These are phyloP conservation scores for Coniochaeta pulveracea DNA, from an alignment of 2,329 filamentous ascomycete genomes.

Conservation along the genomic window DNA sequence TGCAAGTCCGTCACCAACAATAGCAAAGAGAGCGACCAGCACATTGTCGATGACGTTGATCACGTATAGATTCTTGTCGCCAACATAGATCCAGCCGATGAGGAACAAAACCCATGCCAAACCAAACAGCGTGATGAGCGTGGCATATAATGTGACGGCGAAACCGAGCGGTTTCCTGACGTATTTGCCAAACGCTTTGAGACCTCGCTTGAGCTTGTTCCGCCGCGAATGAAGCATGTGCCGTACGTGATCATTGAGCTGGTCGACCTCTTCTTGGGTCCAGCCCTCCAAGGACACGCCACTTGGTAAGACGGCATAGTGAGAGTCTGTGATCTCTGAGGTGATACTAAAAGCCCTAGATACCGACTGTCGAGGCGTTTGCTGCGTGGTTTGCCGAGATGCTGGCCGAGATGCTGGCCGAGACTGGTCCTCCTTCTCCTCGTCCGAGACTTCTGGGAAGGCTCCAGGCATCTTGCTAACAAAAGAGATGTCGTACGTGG, in stretches of 20 bases:
- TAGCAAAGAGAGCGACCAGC: constrained; percentile 57
- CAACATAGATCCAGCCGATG: constrained; percentile 82
- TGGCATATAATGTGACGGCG: constrained; percentile 73
- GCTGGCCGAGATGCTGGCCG: constrained; percentile 12
- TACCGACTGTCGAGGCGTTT: too few species aligned
- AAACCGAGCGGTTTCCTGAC: constrained; percentile 67
- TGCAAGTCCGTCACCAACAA: constrained; percentile 59
- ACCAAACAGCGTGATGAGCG: constrained; percentile 73
- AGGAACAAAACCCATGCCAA: constrained; percentile 85
- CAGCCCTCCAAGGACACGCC: constrained; percentile 63
- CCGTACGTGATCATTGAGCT: constrained; percentile 75
- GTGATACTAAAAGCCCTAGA: constrained; percentile 44
- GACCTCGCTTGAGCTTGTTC: constrained; percentile 65
- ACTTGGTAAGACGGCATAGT: constrained; percentile 71
- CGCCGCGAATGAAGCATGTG: constrained; percentile 79
- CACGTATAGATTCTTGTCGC: constrained; percentile 55
- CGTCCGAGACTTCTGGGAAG: constrained; percentile 12
- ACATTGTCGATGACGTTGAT: constrained; percentile 63
- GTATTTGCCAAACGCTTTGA: constrained; percentile 76
- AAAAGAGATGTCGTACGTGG: constrained; percentile 63
- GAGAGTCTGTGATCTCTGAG: constrained; percentile 55
- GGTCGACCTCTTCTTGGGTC: constrained; percentile 60
- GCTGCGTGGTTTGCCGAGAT: constrained; percentile 13
- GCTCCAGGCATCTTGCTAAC: constrained; percentile 17
- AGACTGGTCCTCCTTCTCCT: constrained; percentile 10